phyloP scores from a whole-genome alignment of 2,329 filamentous ascomycete species.

The Exserohilum rostratum region DNA sequence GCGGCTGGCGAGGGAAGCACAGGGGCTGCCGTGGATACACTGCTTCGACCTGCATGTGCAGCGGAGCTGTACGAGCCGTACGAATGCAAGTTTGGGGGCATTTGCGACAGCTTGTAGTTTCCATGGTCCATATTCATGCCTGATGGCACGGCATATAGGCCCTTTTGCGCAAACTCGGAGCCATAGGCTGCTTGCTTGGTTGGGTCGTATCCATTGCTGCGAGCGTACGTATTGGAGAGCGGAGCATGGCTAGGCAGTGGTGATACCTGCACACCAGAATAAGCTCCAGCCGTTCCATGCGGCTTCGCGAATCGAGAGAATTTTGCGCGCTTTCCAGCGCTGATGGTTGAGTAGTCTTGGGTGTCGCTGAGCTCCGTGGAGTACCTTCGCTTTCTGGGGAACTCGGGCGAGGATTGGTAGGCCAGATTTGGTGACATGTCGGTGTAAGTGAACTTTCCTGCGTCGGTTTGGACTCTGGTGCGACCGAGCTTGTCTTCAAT shows the following conservation, averaged over 20 bases:
- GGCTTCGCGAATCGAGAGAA: constrained; percentile 46
- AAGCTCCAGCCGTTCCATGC: constrained; percentile 38
- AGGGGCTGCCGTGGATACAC: constrained; percentile 47
- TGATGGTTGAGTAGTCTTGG: constrained; percentile 34
- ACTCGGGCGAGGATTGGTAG: constrained; percentile 39
- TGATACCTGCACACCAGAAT: constrained; percentile 44
- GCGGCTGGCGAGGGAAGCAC: constrained; percentile 54
- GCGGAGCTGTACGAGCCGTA: constrained; percentile 55
- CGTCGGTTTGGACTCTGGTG: constrained; percentile 58
- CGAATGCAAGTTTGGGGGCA: constrained; percentile 44
- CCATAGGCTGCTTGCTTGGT: constrained; percentile 40
- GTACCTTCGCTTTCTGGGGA: constrained; percentile 42
- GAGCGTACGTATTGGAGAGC: constrained; percentile 44
- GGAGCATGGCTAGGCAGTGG: constrained; percentile 48
- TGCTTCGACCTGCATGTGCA: constrained; percentile 52
- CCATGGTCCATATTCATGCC: constrained; percentile 34
- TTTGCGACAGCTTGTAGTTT: constrained; percentile 42
- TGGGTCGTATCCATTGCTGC: constrained; percentile 48
- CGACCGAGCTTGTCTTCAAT: constrained; percentile 64
- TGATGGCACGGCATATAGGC: constrained; percentile 43
- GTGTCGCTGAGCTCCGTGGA: constrained; percentile 37
- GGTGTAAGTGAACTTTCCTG: constrained; percentile 68
- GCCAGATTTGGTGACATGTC: constrained; percentile 50
- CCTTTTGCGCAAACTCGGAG: constrained; percentile 43
- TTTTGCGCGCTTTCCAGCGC: constrained; percentile 47